Conservation (phyloP, 2,329 filamentous ascomycete species). For the Penicillium sp. region DNA sequence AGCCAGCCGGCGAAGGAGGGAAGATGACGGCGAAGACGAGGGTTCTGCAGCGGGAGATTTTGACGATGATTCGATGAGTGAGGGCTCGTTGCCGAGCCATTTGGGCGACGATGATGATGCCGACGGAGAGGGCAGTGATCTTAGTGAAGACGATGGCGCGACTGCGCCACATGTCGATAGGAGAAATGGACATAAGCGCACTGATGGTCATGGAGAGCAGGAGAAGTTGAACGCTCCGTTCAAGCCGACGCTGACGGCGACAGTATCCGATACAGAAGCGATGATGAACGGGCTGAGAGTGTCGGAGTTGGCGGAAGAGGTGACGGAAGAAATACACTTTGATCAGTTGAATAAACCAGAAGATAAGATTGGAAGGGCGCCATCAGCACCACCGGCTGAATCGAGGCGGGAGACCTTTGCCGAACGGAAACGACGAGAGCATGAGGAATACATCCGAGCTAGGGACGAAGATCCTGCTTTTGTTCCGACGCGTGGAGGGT, state of each 20-base stretch:
- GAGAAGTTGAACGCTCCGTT: slow-evolving; percentile 31
- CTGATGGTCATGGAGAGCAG: slow-evolving; percentile 25
- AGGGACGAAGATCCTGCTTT: slow-evolving; percentile 87
- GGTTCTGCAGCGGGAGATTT: slow-evolving; percentile 47
- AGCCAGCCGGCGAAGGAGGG: slow-evolving; percentile 42
- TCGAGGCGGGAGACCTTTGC: slow-evolving; percentile 54
- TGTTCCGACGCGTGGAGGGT: slow-evolving; percentile 87
- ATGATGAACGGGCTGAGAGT: slow-evolving; percentile 59
- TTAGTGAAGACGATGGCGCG: slow-evolving; percentile 49
- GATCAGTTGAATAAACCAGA: slow-evolving; percentile 40
- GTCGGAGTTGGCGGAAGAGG: slow-evolving; percentile 34
- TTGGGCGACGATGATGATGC: slow-evolving; percentile 58
- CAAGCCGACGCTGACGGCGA: slow-evolving; percentile 32
- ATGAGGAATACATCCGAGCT: slow-evolving; percentile 85
- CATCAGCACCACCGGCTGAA: slow-evolving; percentile 35
- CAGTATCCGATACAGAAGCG: slow-evolving; percentile 54
- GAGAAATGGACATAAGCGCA: slow-evolving; percentile 16
- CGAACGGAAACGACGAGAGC: slow-evolving; percentile 74
- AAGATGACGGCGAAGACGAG: slow-evolving; percentile 50
- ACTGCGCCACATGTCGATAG: slow-evolving; percentile 17
- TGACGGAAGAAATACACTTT: slow-evolving; percentile 44
- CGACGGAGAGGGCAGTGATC: slow-evolving; percentile 57
- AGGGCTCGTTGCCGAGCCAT: slow-evolving; percentile 56
- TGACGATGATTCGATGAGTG: slow-evolving; percentile 61
- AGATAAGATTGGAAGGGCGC: slow-evolving; percentile 31